Evolutionary conservation across 306 rosid genomes (phyloP).

Genomic region (Sindora glabra): DNA sequence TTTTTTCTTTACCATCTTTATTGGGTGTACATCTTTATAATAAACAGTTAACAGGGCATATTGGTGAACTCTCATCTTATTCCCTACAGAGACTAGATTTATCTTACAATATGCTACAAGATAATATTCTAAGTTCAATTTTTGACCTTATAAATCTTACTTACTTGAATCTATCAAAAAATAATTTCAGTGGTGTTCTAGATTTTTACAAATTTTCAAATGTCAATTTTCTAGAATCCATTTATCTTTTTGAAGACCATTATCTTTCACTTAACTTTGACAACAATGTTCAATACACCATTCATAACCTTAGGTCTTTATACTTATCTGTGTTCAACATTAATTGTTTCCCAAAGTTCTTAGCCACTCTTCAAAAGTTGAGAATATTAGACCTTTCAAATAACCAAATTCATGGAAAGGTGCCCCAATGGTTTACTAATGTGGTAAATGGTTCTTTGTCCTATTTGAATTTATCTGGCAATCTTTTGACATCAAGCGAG

Average conservation of each 20-base stretch:
- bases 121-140: background rate
- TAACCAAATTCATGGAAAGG: no score
- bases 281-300: no score
- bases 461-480: no score
- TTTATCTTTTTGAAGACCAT: constrained; percentile 16
- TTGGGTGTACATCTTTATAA: accelerated
- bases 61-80: background rate
- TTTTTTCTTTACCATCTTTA: background rate
- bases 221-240: background rate
- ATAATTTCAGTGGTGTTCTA: constrained; percentile 10
- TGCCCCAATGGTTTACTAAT: no score
- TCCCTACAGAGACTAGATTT: background rate
- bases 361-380: no score
- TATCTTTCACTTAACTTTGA: no score
- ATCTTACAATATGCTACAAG: background rate
- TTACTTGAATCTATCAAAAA: background rate
- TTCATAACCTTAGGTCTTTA: no score
- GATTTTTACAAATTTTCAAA: background rate
- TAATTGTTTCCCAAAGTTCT: no score
- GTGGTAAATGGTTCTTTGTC: no score
- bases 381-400: no score
- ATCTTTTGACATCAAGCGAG: no score
- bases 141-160: background rate
- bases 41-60: background rate
- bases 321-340: no score